These are phyloP conservation scores for Asterochloris erici DNA, from an alignment of 139 green algal genomes.

Conservation along the genomic window DNA sequence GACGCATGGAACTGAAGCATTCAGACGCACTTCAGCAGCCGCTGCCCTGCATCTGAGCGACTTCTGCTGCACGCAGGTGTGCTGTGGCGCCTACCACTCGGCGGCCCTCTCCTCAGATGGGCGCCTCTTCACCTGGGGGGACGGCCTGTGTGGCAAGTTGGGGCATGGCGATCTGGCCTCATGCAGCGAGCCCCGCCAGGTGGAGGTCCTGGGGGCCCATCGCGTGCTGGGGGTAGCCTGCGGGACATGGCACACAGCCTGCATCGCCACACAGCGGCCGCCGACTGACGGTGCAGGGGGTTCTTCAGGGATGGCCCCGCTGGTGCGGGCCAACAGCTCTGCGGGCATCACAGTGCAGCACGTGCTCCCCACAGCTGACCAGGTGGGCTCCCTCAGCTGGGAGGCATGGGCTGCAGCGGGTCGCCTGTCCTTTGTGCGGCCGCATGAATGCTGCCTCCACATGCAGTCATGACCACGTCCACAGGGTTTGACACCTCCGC, in stretches of 20 bases:
- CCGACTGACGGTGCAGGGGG: background rate
- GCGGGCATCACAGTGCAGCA: background rate
- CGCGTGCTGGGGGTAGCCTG: slow-evolving; percentile 59
- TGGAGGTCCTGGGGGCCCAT: slow-evolving; percentile 26
- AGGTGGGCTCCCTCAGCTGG: no score
- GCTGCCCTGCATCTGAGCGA: no score
- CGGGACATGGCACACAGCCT: slow-evolving; percentile 91
- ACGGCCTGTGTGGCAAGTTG: slow-evolving; percentile 85
- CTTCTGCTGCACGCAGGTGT: slow-evolving; percentile 44
- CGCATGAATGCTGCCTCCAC: no score
- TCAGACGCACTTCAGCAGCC: no score
- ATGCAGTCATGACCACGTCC: no score
- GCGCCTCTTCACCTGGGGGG: slow-evolving; percentile 89
- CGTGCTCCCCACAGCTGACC: no score
- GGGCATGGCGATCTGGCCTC: slow-evolving; percentile 64
- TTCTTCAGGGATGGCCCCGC: background rate
- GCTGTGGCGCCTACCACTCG: slow-evolving; percentile 86
- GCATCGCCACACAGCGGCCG: slow-evolving; percentile 32
- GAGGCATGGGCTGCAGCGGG: no score
- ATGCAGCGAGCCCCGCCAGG: slow-evolving; percentile 29
- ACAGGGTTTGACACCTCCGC: no score
- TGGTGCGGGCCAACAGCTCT: background rate
- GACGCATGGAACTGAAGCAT: no score
- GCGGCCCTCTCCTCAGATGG: slow-evolving; percentile 63
- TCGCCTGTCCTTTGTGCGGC: no score